Evolutionary conservation across 73 alveolate genomes (phyloP).

Genomic region (Tetrahymena malaccensis): DNA sequence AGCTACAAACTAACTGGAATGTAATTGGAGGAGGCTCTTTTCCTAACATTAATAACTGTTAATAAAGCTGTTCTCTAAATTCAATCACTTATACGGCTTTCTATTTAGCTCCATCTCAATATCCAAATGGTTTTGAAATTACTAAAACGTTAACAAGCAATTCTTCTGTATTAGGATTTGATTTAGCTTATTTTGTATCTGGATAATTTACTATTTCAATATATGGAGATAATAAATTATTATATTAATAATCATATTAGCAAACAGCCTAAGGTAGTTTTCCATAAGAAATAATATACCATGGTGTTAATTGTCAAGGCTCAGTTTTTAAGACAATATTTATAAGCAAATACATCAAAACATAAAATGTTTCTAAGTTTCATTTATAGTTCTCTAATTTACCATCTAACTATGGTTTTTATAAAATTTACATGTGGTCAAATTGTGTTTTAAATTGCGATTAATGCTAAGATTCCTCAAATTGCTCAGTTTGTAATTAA

Average conservation of each 20-base stretch:
- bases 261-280: background rate
- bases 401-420: background rate
- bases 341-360: background rate
- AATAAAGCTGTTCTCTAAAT: background rate
- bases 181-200: background rate
- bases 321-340: background rate
- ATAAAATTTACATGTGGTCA: background rate
- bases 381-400: background rate
- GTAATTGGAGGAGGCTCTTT: background rate
- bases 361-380: background rate
- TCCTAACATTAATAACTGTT: background rate
- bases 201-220: background rate
- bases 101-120: background rate
- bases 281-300: background rate
- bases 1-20: background rate
- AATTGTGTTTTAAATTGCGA: background rate
- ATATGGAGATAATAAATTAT: background rate
- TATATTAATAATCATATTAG: background rate
- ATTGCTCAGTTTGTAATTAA: background rate
- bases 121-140: background rate
- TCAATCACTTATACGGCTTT: background rate
- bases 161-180: background rate
- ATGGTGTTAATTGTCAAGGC: background rate
- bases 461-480: background rate
- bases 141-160: background rate